These are phyloP conservation scores for Paraphaeosphaeria sporulosa DNA, from an alignment of 2,329 filamentous ascomycete species.

Conservation along the genomic window DNA sequence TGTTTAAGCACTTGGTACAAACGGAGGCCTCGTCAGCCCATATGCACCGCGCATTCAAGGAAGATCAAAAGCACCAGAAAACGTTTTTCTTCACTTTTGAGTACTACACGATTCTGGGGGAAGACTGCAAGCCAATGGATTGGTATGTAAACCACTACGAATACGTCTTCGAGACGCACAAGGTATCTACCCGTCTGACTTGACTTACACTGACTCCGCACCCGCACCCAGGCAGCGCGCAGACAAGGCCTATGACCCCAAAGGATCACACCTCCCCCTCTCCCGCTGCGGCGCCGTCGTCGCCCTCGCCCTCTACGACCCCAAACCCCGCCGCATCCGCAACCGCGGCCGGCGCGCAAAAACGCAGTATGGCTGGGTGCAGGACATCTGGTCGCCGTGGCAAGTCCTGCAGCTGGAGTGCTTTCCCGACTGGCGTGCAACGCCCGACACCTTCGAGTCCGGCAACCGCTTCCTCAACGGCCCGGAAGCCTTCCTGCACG, in stretches of 20 bases:
- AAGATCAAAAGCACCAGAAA: constrained; percentile 58
- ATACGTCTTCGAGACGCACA: too few species aligned
- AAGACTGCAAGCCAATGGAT: constrained; percentile 63
- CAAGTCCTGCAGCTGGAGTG: constrained; percentile 47
- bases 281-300: constrained; percentile 67
- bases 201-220: too few species aligned
- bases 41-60: constrained; percentile 60
- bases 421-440: constrained; percentile 38
- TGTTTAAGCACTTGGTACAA: constrained; percentile 63
- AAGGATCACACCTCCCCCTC: constrained; percentile 63
- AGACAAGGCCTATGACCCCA: constrained; percentile 54
- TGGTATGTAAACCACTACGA: constrained; percentile 43
- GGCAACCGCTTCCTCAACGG: constrained; percentile 67
- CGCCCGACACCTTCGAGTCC: constrained; percentile 63
- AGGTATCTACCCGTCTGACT: too few species aligned
- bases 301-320: constrained; percentile 64
- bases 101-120: constrained; percentile 68
- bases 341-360: constrained; percentile 59
- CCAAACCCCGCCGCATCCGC: constrained; percentile 58
- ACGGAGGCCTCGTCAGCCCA: constrained; percentile 55
- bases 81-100: constrained; percentile 71
- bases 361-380: constrained; percentile 61
- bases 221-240: constrained; percentile 56
- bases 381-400: constrained; percentile 67
- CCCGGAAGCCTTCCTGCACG: constrained; percentile 67